Conservation (phyloP, 1,139 yeast species). For the Lodderomyces jiufengensis region DNA sequence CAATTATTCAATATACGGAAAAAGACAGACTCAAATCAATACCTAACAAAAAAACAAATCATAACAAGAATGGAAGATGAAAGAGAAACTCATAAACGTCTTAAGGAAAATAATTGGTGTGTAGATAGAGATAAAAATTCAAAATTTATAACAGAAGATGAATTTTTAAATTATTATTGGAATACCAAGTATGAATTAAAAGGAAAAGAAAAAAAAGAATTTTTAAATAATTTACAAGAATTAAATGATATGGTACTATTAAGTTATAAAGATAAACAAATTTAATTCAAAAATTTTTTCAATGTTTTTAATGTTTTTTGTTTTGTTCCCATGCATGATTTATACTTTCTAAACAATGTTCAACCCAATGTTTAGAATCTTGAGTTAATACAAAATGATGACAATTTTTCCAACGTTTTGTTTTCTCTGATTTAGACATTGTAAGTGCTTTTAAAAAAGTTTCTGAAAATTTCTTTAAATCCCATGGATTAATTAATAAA, state of each 20-base stretch:
- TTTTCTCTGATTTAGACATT: slow-evolving; percentile 58
- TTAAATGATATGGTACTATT: slow-evolving; percentile 48
- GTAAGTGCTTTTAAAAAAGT: slow-evolving; percentile 60
- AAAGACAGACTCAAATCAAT: slow-evolving; percentile 16
- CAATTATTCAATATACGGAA: slow-evolving; percentile 31
- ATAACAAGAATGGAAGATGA: slow-evolving; percentile 82
- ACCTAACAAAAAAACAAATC: slow-evolving; percentile 52
- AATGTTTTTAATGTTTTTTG: background rate
- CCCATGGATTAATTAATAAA: slow-evolving; percentile 88
- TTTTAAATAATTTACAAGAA: slow-evolving; percentile 48
- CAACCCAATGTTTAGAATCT: slow-evolving; percentile 77
- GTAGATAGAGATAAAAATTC: slow-evolving; percentile 45
- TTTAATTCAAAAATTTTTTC: background rate
- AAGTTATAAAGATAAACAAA: slow-evolving; percentile 42
- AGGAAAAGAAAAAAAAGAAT: slow-evolving; percentile 40
- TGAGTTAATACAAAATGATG: slow-evolving; percentile 56
- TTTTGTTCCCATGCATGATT: slow-evolving; percentile 63
- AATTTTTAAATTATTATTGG: slow-evolving; percentile 61
- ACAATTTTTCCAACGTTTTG: slow-evolving; percentile 59
- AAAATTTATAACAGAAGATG: slow-evolving; percentile 43
- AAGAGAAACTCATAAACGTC: slow-evolving; percentile 75
- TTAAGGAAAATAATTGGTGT: slow-evolving; percentile 74
- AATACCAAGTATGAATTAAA: slow-evolving; percentile 42
- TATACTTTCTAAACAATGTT: slow-evolving; percentile 52
- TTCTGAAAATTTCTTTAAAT: slow-evolving; percentile 59